These are phyloP conservation scores for Trichocladium uniseriatum DNA, from an alignment of 495 filamentous ascomycete species.

Conservation along the genomic window DNA sequence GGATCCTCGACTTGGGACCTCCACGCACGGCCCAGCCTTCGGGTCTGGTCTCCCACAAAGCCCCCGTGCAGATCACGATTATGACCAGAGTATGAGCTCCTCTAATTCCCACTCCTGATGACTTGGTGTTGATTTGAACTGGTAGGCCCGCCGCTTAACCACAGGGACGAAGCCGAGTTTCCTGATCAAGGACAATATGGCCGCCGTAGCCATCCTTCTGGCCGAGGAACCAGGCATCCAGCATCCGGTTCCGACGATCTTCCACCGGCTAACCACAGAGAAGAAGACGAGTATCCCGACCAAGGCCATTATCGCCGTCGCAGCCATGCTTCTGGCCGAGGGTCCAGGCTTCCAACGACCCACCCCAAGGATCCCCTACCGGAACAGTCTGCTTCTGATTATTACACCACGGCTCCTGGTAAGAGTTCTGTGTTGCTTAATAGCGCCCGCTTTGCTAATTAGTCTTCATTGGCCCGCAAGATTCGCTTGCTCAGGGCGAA, in stretches of 20 bases:
- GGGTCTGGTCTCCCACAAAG: background rate
- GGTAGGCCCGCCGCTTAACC: background rate
- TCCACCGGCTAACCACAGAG: too few species aligned
- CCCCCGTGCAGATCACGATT: background rate
- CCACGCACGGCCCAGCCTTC: background rate
- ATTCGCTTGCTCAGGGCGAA: background rate
- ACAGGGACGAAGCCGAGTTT: background rate
- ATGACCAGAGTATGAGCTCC: background rate
- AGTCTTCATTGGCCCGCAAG: background rate
- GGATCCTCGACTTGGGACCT: background rate
- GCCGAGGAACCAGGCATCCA: too few species aligned
- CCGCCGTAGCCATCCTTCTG: too few species aligned
- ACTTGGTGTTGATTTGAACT: background rate
- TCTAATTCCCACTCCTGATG: background rate
- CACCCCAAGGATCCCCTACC: background rate
- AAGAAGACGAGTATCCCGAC: background rate
- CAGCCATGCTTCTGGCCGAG: background rate
- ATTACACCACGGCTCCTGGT: background rate
- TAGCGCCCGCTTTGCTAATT: background rate
- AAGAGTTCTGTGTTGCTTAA: background rate
- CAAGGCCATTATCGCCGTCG: background rate
- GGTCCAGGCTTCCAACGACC: background rate
- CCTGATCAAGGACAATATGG: background rate
- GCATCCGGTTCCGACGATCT: too few species aligned
- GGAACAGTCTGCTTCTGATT: background rate